Base-by-base conservation (phyloP, 1,284 basidiomycete genomes). In the Neonothopanus nambi region DNA sequence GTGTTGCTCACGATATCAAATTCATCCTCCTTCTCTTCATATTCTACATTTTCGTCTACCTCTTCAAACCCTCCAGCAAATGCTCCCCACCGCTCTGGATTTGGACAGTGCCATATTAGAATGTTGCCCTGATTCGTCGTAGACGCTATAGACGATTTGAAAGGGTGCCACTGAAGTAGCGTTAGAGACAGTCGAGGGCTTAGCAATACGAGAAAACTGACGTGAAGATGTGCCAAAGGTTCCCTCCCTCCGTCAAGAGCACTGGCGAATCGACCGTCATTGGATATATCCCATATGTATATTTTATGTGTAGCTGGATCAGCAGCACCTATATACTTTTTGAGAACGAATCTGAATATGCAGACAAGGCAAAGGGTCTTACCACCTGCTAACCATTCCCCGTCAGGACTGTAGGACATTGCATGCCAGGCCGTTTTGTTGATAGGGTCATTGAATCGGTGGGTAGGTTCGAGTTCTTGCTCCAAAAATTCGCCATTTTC, bases 31-130 rank as follows among this genome's bases (percentile, higher is more conserved):
- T 84, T 80, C 67, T 99, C 97, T 63, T 94, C 89, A 65, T 99
- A 99, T 67, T 95, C 93, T 13, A 93, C 86, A 63, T 99, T 99
- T 73, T 98, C 96, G 61, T 99, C 96, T 5, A 98, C 82, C 70
- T 99, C 97, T 66, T 98, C 97, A 61, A 99, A 99, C 0, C 95
- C 96, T 17, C 95, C 95, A 0, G 97, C 97, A 67, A 99, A 99
- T 0, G 97, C 95, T 23, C 93, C 91, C 96, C 96, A 99, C 59
- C 87, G 75, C 70, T 99, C 97, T 0, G 85, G 84, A 38, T 80
- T 83, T 1, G 89, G 89, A 60, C 79, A 82, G 71, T 91, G 89
- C 89, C 89, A 91, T 39, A 91, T 79, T 11, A 90, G 75, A 48
- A 91, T 80, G 59, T 83, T 88, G 3, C 88, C 88, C 57, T 84